These are phyloP conservation scores for Exophiala lecanii-corni DNA, from an alignment of 2,329 filamentous ascomycete genomes.

Conservation along the genomic window DNA sequence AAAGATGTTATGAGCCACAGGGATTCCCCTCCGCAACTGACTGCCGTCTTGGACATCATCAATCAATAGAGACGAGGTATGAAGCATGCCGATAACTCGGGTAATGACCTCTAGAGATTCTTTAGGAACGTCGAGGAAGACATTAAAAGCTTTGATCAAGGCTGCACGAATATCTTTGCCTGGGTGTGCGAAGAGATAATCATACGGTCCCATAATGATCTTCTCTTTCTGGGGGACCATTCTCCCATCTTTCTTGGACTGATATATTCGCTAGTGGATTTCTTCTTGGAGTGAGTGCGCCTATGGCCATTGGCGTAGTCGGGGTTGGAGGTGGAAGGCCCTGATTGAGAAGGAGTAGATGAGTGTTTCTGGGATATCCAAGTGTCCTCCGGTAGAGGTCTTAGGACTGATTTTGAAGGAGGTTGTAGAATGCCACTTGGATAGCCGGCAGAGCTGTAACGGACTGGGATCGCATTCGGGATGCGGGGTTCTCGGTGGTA, in stretches of 20 bases:
- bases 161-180: slow-evolving; percentile 43
- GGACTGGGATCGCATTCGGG: slow-evolving; percentile 66
- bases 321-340: slow-evolving; percentile 2
- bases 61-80: slow-evolving; percentile 44
- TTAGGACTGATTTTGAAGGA: slow-evolving; percentile 40
- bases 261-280: slow-evolving; percentile 18
- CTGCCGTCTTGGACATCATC: slow-evolving; percentile 50
- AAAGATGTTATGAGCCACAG: slow-evolving; percentile 48
- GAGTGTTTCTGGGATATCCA: slow-evolving; percentile 48
- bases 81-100: slow-evolving; percentile 42
- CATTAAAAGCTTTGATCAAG: slow-evolving; percentile 43
- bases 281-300: slow-evolving; percentile 23
- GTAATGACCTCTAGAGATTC: slow-evolving; percentile 40
- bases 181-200: slow-evolving; percentile 41
- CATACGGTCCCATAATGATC: slow-evolving; percentile 42
- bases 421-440: slow-evolving; percentile 31
- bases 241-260: slow-evolving; percentile 11
- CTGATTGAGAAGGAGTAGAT: slow-evolving; percentile 12
- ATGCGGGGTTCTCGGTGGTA: slow-evolving; percentile 30
- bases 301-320: slow-evolving; percentile 20
- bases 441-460: slow-evolving; percentile 64
- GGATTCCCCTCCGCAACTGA: slow-evolving; percentile 43
- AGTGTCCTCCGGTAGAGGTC: slow-evolving; percentile 57
- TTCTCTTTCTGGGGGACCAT: slow-evolving; percentile 36
- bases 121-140: slow-evolving; percentile 40